Evolutionary conservation across 2,329 filamentous ascomycete genomes (phyloP).

Genomic region (Pyrenochaeta sp.): DNA sequence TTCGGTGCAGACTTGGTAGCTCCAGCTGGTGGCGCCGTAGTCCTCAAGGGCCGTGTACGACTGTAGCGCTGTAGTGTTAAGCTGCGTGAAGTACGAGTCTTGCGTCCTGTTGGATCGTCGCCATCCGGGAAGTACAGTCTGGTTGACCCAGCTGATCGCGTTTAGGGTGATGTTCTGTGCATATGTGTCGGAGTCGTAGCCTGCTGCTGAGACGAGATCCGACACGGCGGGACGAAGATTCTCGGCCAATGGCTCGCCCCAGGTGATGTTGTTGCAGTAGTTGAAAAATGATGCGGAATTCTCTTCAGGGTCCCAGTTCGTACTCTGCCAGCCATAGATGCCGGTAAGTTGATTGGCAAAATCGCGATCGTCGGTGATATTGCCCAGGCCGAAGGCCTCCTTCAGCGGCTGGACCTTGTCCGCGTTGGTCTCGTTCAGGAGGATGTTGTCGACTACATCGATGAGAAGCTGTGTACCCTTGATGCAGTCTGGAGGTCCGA

Average conservation of each 20-base stretch:
- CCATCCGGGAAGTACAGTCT: constrained; percentile 54
- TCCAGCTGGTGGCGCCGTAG: constrained; percentile 56
- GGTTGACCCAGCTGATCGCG: constrained; percentile 63
- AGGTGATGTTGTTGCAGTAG: constrained; percentile 65
- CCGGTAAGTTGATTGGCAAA: constrained; percentile 61
- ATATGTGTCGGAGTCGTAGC: constrained; percentile 54
- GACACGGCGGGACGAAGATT: constrained; percentile 51
- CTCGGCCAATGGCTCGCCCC: constrained; percentile 43
- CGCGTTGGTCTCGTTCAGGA: constrained; percentile 59
- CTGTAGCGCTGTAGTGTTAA: constrained; percentile 53
- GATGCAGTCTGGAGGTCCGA: constrained; percentile 70
- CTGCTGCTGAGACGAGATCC: constrained; percentile 58
- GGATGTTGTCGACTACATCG: constrained; percentile 67
- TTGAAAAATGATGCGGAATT: constrained; percentile 57
- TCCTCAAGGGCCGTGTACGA: constrained; percentile 24
- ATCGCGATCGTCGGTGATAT: constrained; percentile 61
- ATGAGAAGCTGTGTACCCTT: constrained; percentile 68
- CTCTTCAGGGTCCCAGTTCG: constrained; percentile 65
- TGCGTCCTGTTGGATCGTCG: constrained; percentile 46
- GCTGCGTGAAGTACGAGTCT: constrained; percentile 61
- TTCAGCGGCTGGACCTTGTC: constrained; percentile 59
- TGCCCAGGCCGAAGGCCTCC: constrained; percentile 60
- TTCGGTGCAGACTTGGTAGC: constrained; percentile 62
- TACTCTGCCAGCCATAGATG: constrained; percentile 62
- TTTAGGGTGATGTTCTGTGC: constrained; percentile 65